Base-by-base conservation (phyloP, 208 protist genomes). In the Leishmania amazonensis region DNA sequence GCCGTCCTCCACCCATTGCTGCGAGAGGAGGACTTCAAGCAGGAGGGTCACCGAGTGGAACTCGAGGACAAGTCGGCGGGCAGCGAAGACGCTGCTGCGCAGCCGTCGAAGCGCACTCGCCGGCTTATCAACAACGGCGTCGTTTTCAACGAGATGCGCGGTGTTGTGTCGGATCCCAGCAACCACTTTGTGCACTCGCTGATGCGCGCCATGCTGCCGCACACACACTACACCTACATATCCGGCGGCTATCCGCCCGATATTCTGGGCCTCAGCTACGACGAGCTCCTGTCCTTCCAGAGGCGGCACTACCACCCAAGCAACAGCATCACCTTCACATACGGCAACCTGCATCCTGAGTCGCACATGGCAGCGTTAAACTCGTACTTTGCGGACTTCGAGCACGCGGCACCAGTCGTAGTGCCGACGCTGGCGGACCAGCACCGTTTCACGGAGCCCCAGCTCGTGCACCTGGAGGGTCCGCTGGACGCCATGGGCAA, bases 61-160 rank as follows among this genome's bases (percentile, higher is more conserved):
- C 51, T 95, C 51, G 91, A 94, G 64, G 73, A 72, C 42, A 86
- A 83, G 38, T 80, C 81, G n/a, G 68, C 42, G 24, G 79, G 76
- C 17, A 47, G 49, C 42, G 79, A 76, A 28, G 53, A 21, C 17
- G 57, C 35, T 3, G 24, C 49, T 28, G 28, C 53, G n/a, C 35
- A 70, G 24, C 6, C 38, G 75, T 38, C 17, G 47, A 80, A 80
- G 67, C 58, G 67, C 11, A 67, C 49, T 47, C 85, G 71, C 31
- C 91, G 91, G 57, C 86, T 97, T 67, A 79, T 90, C 13, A 85
- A 96, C 81, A 98, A 99, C 87, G 97, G 97, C 8, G 96, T 99
- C 17, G 97, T 99, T 11, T 99, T 92, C 87, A 98, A 99, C 80
- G 97, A 99, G 81, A 99, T 99, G 97, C 94, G 96, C 75, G 97